These are phyloP conservation scores for Pouteria glomerata DNA, from an alignment of 148 eudicot genomes.

Conservation along the genomic window DNA sequence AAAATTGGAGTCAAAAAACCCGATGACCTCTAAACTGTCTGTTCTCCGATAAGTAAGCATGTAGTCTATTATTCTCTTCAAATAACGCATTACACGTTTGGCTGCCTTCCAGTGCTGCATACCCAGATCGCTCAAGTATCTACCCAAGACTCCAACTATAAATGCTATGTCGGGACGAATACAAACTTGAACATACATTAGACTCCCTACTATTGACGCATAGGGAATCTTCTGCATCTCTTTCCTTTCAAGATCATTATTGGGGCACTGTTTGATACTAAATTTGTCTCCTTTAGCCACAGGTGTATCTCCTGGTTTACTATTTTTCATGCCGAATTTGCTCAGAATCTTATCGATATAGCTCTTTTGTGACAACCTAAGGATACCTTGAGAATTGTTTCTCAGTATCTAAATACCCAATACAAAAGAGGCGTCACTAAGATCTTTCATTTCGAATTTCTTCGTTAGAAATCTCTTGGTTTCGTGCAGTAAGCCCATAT, in stretches of 20 bases:
- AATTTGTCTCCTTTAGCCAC: background rate
- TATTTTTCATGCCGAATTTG: background rate
- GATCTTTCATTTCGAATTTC: background rate
- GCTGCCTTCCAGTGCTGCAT: background rate
- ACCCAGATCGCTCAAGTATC: background rate
- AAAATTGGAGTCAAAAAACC: background rate
- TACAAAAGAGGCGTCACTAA: background rate
- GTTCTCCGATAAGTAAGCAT: background rate
- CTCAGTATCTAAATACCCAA: background rate
- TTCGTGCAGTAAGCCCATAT: background rate
- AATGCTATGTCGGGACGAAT: background rate
- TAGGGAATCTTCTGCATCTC: background rate
- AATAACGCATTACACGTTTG: background rate
- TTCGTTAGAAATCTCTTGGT: background rate
- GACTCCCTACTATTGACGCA: background rate
- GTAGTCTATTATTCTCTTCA: background rate
- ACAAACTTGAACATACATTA: conserved; percentile 1
- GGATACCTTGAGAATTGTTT: background rate
- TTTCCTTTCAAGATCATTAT: background rate
- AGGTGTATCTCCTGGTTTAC: background rate
- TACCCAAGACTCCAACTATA: background rate
- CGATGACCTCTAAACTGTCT: background rate
- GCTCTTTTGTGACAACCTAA: background rate
- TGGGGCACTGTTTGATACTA: background rate
- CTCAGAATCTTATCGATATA: background rate